These are phyloP conservation scores for Ambrosiella cleistominuta DNA, from an alignment of 2,329 filamentous ascomycete genomes.

Conservation along the genomic window DNA sequence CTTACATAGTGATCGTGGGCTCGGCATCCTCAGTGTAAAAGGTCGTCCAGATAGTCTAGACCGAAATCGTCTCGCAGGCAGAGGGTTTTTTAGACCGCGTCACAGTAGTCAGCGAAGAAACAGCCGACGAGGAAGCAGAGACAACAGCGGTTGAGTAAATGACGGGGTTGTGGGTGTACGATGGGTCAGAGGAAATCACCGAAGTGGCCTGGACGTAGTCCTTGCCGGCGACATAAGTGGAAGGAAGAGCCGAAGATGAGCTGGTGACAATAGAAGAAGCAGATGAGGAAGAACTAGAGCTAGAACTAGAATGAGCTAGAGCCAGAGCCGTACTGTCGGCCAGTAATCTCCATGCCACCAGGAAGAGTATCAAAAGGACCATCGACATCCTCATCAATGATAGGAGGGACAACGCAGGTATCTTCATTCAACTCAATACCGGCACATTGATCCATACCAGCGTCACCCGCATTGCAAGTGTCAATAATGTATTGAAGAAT, in stretches of 20 bases:
- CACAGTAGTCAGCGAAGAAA: not conserved
- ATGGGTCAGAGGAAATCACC: not conserved
- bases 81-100: slow-evolving; percentile 12
- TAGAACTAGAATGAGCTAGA: not conserved
- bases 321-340: slow-evolving; percentile 29
- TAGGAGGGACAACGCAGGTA: slow-evolving; percentile 33
- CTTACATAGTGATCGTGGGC: not conserved
- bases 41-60: slow-evolving; percentile 27
- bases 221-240: not conserved
- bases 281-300: not conserved
- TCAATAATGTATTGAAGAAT: slow-evolving; percentile 50
- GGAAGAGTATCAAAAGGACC: slow-evolving; percentile 32
- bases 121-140: not conserved
- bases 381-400: slow-evolving; percentile 27
- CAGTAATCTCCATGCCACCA: slow-evolving; percentile 35
- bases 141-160: not conserved
- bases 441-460: slow-evolving; percentile 45
- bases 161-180: not conserved
- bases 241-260: too few relatives aligned
- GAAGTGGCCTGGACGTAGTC: not conserved
- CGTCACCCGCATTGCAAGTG: slow-evolving; percentile 41
- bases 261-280: not conserved
- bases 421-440: slow-evolving; percentile 35
- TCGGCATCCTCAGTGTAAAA: slow-evolving; percentile 17
- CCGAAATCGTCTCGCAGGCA: slow-evolving; percentile 18